These are phyloP conservation scores for Pelargonium fulgidum DNA, from an alignment of 441 rosid species.

Conservation along the genomic window DNA sequence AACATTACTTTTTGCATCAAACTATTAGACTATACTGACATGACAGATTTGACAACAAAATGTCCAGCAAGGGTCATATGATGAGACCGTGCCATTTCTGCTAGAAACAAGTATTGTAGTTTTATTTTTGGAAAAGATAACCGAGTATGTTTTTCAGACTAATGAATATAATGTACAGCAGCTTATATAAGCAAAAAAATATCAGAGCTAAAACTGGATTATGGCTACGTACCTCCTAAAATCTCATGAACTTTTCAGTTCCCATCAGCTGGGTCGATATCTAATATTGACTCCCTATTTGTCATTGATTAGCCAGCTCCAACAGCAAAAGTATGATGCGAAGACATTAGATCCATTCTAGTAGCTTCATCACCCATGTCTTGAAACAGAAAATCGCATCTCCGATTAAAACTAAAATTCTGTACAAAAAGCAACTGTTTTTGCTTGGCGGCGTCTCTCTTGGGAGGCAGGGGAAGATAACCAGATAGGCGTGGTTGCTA, in stretches of 20 bases:
- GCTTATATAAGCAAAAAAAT: neutral
- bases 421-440: neutral
- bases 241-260: neutral
- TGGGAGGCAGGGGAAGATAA: neutral
- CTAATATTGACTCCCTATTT: neutral
- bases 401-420: neutral
- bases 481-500: too few species aligned
- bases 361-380: slow-evolving; percentile 3
- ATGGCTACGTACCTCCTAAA: neutral
- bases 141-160: neutral
- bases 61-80: neutral
- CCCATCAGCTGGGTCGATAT: too few species aligned
- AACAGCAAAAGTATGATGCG: neutral
- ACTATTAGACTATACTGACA: neutral
- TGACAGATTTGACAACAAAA: neutral
- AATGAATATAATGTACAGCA: neutral
- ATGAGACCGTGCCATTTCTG: neutral
- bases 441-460: neutral
- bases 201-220: neutral
- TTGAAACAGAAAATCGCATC: neutral
- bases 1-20: neutral
- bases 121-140: neutral
- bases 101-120: neutral
- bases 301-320: neutral
- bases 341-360: neutral